Percentiles rank a stretch among this genome's conserved stretches.
Conservation (phyloP, 1,284 basidiomycete genomes). For the Apiotrichum sp. region DNA sequence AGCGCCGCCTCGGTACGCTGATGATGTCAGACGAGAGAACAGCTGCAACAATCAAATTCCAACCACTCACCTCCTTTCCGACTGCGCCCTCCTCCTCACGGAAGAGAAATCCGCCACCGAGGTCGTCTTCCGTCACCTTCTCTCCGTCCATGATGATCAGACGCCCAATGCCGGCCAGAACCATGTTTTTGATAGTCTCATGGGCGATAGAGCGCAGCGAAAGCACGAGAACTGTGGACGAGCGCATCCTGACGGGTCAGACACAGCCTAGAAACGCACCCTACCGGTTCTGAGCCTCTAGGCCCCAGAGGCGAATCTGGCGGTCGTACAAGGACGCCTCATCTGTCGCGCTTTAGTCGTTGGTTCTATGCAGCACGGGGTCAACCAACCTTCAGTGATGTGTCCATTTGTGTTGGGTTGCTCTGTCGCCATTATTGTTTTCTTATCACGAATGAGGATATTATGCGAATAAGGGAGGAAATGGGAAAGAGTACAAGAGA, state of each 20-base stretch:
- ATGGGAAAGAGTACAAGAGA: no score
- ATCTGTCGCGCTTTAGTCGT: conserved; percentile 48
- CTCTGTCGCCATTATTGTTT: neutral
- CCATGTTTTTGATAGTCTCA: conserved; percentile 90
- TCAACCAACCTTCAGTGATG: conserved; percentile 37
- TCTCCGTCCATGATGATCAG: conserved; percentile 54
- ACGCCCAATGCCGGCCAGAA: conserved; percentile 55
- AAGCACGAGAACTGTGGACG: conserved; percentile 80
- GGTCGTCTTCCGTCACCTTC: conserved; percentile 59
- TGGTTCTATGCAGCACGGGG: no score
- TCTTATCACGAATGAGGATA: neutral
- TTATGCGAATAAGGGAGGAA: no score
- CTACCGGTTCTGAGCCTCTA: conserved; percentile 92
- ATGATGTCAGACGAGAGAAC: conserved; percentile 17
- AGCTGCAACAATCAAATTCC: no score
- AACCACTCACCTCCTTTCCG: conserved; percentile 63
- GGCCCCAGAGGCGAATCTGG: conserved; percentile 95
- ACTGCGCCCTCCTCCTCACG: conserved; percentile 73
- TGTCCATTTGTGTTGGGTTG: conserved; percentile 15
- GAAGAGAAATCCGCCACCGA: conserved; percentile 90
- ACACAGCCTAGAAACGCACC: conserved; percentile 17
- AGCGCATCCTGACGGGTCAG: conserved; percentile 67
- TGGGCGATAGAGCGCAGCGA: conserved; percentile 78
- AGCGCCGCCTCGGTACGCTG: conserved; percentile 80
- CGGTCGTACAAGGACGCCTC: conserved; percentile 89